A percentile compares a stretch with the other conserved stretches of the same genome.
These are phyloP conservation scores for Alternaria sp. DNA, from an alignment of 2,329 filamentous ascomycete species.

Conservation along the genomic window DNA sequence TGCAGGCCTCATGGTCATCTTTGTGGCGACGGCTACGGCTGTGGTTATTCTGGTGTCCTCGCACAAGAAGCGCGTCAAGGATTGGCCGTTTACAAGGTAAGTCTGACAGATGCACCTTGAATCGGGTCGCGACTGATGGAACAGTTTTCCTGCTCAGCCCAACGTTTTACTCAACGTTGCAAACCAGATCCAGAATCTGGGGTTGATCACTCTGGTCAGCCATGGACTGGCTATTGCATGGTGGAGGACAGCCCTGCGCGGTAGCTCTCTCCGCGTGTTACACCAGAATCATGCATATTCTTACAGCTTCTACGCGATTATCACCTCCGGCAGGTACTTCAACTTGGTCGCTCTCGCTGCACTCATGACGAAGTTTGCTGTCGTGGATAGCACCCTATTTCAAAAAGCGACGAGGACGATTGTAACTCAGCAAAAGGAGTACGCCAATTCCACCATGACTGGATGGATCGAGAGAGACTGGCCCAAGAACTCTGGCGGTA, in stretches of 20 bases:
- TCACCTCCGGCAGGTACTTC: constrained; percentile 29
- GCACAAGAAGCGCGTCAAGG: neutral
- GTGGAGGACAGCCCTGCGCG: constrained; percentile 33
- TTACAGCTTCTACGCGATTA: constrained; percentile 31
- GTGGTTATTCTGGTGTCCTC: constrained; percentile 16
- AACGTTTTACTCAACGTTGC: constrained; percentile 36
- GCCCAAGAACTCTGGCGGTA: constrained; percentile 22
- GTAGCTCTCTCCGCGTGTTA: constrained; percentile 24
- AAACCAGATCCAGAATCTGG: constrained; percentile 33
- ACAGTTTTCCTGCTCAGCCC: constrained; percentile 22
- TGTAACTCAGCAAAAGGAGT: constrained; percentile 12
- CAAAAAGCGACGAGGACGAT: constrained; percentile 23
- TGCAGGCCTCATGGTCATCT: constrained; percentile 21
- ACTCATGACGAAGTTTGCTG: constrained; percentile 35
- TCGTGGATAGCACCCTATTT: constrained; percentile 33
- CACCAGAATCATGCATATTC: constrained; percentile 34
- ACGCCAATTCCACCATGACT: constrained; percentile 27
- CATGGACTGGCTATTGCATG: constrained; percentile 35
- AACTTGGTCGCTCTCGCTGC: constrained; percentile 33
- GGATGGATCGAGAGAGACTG: constrained; percentile 28
- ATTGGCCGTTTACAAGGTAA: neutral
- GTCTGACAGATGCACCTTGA: neutral
- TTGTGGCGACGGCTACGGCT: constrained; percentile 28
- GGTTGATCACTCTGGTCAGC: constrained; percentile 28
- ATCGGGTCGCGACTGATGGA: neutral